Evolutionary conservation across 2,329 filamentous ascomycete species (phyloP).

Genomic region (Cercospora sp.): DNA sequence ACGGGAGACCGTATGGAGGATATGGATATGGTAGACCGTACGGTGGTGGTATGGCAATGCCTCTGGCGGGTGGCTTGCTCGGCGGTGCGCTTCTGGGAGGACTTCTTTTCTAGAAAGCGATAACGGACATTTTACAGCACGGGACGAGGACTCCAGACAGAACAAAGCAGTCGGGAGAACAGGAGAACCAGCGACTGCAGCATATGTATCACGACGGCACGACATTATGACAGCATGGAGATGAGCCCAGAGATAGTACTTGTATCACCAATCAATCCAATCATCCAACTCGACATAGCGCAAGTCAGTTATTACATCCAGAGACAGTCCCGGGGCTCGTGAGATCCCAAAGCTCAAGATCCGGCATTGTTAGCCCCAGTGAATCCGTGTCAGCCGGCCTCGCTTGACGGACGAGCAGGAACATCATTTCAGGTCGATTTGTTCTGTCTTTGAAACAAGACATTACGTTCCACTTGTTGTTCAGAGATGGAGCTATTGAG

Average conservation of each 20-base stretch:
- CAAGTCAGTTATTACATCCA: neutral
- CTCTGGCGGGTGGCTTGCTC: conserved; percentile 48
- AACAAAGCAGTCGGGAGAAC: neutral
- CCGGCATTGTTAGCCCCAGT: neutral
- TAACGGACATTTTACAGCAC: too few relatives aligned
- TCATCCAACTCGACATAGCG: neutral
- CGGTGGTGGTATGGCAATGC: conserved; percentile 40
- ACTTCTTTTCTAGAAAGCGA: neutral
- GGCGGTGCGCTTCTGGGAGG: conserved; percentile 45
- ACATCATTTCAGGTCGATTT: neutral
- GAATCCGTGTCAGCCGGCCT: neutral
- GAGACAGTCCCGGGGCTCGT: neutral
- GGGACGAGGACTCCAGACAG: too few relatives aligned
- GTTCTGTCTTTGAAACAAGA: neutral
- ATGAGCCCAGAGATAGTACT: neutral
- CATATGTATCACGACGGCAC: neutral
- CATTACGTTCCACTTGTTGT: neutral
- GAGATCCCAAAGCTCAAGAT: neutral
- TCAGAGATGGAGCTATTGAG: neutral
- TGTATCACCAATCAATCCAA: neutral
- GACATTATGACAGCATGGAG: neutral
- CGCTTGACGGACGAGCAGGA: neutral
- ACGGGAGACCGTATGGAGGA: conserved; percentile 38
- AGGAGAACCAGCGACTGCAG: neutral
- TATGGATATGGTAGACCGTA: conserved; percentile 40